Evolutionary conservation across 306 rosid genomes (phyloP), one percentile per base, ranked within the genome.

Genomic region (Vigna nakashimae): DNA sequence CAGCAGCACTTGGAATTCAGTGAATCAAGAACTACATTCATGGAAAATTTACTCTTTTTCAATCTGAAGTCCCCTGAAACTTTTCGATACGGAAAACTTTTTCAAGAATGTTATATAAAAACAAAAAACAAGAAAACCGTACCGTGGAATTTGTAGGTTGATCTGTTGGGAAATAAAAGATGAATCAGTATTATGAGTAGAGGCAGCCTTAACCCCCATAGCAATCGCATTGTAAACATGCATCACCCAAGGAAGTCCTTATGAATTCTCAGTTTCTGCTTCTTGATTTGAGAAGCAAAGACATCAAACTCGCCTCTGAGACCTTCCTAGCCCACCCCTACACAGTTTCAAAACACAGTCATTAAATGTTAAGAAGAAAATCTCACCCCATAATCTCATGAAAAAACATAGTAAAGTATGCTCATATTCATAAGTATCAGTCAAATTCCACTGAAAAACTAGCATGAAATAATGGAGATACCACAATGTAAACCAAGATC

Each of bases 161-260:
- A 71, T 74, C 79, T 85, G 81, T 82, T 78, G 59, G 80, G 84
- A n/a, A 59, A 76, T 49, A 87, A 62, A 67, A 89, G 76, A 43
- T 86, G 96, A 65, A 87, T 81, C 74, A 91, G 68, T 43, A 91
- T 67, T 53, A 91, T 67, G 58, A 91, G 79, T 62, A 89, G 75
- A 17, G 82, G 84, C 71, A 89, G 75, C 80, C 82, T 82, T 62
- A 82, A 80, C 87, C 89, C 76, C 85, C 83, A 81, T 72, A 83
- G 70, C 87, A 87, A 76, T 78, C 76, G 82, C 96, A 91, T 91
- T 83, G 88, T 89, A 77, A 77, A 77, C 69, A 72, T 75, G 76
- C 77, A 78, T 86, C 82, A 86, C 79, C 74, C 86, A 78, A 78
- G 86, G 71, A 82, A 79, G 80, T 73, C 69, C 63, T 74, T 45